These are phyloP conservation scores for Leccinum barrowsii DNA, from an alignment of 768 basidiomycete genomes.

Conservation along the genomic window DNA sequence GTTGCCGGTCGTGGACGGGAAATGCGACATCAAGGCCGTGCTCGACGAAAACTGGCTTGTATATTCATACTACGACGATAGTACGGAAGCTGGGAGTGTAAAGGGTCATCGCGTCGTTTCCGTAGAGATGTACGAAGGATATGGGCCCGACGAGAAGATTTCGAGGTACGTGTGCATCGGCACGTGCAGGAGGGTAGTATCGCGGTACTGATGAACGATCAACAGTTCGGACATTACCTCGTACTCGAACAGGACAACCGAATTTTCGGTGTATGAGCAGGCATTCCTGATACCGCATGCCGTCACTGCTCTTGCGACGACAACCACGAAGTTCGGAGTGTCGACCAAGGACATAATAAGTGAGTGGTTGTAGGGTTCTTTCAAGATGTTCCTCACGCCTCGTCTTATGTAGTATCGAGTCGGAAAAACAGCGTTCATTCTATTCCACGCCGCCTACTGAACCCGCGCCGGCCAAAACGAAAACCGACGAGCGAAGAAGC, in stretches of 20 bases:
- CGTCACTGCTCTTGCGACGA: conserved; percentile 67
- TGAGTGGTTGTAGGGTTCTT: conserved; percentile 34
- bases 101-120: conserved; percentile 75
- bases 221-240: conserved; percentile 52
- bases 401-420: conserved; percentile 62
- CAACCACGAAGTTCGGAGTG: conserved; percentile 86
- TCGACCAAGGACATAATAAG: conserved; percentile 83
- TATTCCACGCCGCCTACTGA: conserved; percentile 67
- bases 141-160: conserved; percentile 60
- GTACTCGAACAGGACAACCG: conserved; percentile 49
- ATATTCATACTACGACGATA: conserved; percentile 77
- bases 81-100: conserved; percentile 42
- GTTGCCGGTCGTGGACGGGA: conserved; percentile 42
- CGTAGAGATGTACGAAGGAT: conserved; percentile 88
- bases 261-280: conserved; percentile 60
- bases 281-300: conserved; percentile 67
- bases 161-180: conserved; percentile 51
- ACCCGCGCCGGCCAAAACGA: conserved; percentile 78
- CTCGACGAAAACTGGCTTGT: conserved; percentile 92
- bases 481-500: conserved; percentile 74
- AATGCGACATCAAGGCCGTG: conserved; percentile 64
- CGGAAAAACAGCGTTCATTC: conserved; percentile 69
- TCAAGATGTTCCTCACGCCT: background rate
- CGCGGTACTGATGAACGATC: background rate
- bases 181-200: background rate